Evolutionary conservation across 371 early-diverging fungal genomes (phyloP).

Genomic region (Batkoa obscura): DNA sequence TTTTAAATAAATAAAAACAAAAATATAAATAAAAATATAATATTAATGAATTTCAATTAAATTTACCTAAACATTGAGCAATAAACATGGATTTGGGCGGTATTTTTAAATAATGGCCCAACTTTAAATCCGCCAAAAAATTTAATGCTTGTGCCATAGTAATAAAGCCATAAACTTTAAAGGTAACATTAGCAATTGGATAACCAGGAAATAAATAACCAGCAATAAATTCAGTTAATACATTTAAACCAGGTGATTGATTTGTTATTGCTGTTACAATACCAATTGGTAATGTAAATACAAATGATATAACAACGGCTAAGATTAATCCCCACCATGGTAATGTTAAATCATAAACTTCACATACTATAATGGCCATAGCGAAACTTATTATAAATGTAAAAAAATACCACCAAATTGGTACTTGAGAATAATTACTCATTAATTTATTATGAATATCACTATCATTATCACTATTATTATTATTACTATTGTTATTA

Average conservation of each 20-base stretch:
- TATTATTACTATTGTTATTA: too few species aligned
- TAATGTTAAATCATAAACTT: constrained; percentile 28
- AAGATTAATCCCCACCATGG: constrained; percentile 54
- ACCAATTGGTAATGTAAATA: constrained; percentile 62
- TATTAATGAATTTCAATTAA: too few species aligned
- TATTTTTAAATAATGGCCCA: constrained; percentile 43
- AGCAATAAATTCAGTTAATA: constrained; percentile 45
- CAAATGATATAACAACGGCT: constrained; percentile 35
- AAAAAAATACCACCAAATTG: constrained; percentile 50
- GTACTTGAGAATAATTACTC: constrained; percentile 34
- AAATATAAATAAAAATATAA: too few species aligned
- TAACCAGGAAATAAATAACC: constrained; percentile 37
- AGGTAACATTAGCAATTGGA: constrained; percentile 21
- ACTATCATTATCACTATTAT: constrained; percentile 15
- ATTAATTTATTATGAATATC: constrained; percentile 24
- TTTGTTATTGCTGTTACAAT: constrained; percentile 51
- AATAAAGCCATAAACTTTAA: constrained; percentile 29
- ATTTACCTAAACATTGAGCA: too few species aligned
- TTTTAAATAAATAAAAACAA: too few species aligned
- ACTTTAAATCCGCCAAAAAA: constrained; percentile 23
- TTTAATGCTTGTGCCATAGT: constrained; percentile 29
- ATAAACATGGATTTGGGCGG: constrained; percentile 30
- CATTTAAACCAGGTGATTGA: constrained; percentile 45
- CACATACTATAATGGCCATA: constrained; percentile 37
- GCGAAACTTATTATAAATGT: constrained; percentile 34